Conservation (phyloP, 2,329 filamentous ascomycete species). For the Alternaria atra region DNA sequence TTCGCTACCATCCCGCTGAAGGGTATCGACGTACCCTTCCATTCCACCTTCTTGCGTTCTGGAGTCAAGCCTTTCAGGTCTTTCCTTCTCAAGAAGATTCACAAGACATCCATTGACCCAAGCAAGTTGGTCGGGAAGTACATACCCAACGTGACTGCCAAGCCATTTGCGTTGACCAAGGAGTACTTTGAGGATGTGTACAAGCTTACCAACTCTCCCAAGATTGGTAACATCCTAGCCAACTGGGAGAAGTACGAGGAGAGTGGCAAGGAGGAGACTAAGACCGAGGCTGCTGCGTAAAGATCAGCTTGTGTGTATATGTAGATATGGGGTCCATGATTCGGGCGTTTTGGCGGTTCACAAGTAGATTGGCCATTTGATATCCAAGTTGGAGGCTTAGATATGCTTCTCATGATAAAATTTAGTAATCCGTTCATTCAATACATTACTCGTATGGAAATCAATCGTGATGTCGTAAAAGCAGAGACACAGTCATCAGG, state of each 20-base stretch:
- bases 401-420: constrained; percentile 1
- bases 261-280: constrained; percentile 42
- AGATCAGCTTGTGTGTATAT: background rate
- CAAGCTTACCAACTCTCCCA: constrained; percentile 81
- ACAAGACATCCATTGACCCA: constrained; percentile 98
- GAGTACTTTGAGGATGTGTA: constrained; percentile 99
- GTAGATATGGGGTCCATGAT: background rate
- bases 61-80: constrained; percentile 99
- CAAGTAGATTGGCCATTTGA: constrained; percentile 6
- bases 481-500: background rate
- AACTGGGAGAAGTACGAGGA: constrained; percentile 70
- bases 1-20: constrained; percentile 96
- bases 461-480: background rate
- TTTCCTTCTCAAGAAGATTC: constrained; percentile 99
- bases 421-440: constrained; percentile 13
- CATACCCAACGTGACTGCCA: constrained; percentile 97
- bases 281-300: constrained; percentile 33
- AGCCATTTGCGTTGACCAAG: constrained; percentile 93
- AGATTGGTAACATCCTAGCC: constrained; percentile 81
- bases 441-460: background rate
- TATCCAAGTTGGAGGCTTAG: constrained; percentile 11
- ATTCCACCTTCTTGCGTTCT: constrained; percentile 96
- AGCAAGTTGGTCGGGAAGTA: constrained; percentile 98
- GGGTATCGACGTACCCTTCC: constrained; percentile 98
- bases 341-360: constrained; percentile 7